Base-by-base conservation (phyloP, 805 yeast genomes). In the Maudiozyma barnettii region DNA sequence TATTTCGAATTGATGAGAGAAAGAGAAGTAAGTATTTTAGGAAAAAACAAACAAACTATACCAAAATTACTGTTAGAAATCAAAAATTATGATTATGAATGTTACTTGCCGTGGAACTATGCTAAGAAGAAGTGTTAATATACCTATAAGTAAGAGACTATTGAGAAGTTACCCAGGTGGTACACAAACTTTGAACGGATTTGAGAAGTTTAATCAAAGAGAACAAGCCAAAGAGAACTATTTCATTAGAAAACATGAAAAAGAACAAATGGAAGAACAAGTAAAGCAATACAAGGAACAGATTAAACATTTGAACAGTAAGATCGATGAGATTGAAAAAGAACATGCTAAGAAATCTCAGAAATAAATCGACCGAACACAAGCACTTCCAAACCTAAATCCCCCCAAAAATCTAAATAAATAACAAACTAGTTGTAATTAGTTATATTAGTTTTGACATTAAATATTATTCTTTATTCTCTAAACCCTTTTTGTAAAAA, bases 161-260 rank as follows among this genome's bases (percentile, higher is more conserved):
- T 5, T 16, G 18, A 44, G 39, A 12, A 13, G 21, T n/a, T 43
- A 43, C 16, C 23, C 44, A 18, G 39, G 22, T 13, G 44, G 45
- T 36, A 43, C 45, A 22, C 20, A 22, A 10, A 29, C 38, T 14
- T 29, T 44, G 16, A 35, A 39, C n/a, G 53, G 53, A 12, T 50
- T 50, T 19, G 85, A 82, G 59, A 71, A 81, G 51, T 82, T 84
- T 71, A 71, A 75, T 59, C 85, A 88, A 66, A 89, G 95, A 67
- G 99, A 91, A 75, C 82, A 78, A 71, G 97, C 96, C 54, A 81
- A 81, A 64, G 99, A 91, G 74, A 87, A 83, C 65, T 74, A 72
- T 60, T 90, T 81, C 73, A 75, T 89, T 69, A 86, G 79, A 69
- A 81, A 86, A 72, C 95, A 84, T 65, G 96, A 90, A 74, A 84